Evolutionary conservation across 768 basidiomycete genomes (phyloP).

Genomic region (Agrocybe pediades): DNA sequence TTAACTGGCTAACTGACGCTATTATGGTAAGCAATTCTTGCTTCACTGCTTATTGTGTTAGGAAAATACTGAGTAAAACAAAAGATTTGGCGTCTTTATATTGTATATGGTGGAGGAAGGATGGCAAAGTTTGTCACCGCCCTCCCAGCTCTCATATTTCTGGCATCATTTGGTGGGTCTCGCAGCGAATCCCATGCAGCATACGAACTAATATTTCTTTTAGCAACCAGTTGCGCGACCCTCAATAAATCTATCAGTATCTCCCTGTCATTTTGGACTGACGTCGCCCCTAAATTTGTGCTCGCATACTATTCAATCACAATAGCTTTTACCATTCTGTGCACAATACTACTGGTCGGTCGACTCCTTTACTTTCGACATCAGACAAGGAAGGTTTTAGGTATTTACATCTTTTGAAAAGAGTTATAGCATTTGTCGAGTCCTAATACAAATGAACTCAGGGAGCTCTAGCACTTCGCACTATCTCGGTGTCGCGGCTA

Average conservation of each 20-base stretch:
- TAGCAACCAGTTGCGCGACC: slow-evolving; percentile 9
- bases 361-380: slow-evolving; percentile 5
- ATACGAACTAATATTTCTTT: too few species aligned
- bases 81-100: slow-evolving; percentile 14
- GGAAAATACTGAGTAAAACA: background rate
- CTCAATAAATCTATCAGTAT: background rate
- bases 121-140: background rate
- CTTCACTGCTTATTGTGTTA: background rate
- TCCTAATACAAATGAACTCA: too few species aligned
- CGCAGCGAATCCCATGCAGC: background rate
- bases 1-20: slow-evolving; percentile 21
- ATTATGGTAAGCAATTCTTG: slow-evolving; percentile 10
- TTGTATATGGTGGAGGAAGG: background rate
- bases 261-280: slow-evolving; percentile 6
- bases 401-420: background rate
- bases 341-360: slow-evolving; percentile 4
- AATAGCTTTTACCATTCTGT: slow-evolving; percentile 2
- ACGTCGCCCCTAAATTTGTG: background rate
- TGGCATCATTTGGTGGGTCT: slow-evolving; percentile 2
- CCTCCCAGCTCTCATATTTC: background rate
- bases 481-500: slow-evolving; percentile 11
- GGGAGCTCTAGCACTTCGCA: too few species aligned
- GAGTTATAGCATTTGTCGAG: background rate
- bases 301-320: slow-evolving; percentile 12
- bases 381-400: background rate